These are phyloP conservation scores for Penicillium sp. DNA, from an alignment of 2,329 filamentous ascomycete species.

Conservation along the genomic window DNA sequence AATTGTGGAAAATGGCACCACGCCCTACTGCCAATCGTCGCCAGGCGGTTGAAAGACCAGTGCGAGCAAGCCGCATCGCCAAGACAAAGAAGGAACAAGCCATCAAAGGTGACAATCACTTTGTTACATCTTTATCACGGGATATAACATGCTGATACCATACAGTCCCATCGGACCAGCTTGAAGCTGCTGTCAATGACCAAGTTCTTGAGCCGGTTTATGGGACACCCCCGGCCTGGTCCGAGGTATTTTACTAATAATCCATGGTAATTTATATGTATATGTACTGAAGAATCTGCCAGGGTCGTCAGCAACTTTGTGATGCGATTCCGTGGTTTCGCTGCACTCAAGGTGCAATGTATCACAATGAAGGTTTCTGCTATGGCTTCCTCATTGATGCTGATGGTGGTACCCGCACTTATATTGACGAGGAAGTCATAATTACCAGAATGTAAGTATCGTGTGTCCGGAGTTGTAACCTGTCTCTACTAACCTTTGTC, in stretches of 20 bases:
- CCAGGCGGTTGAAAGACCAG: not conserved
- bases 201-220: not conserved
- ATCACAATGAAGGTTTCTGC: slow-evolving; percentile 44
- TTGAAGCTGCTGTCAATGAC: not conserved
- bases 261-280: not conserved
- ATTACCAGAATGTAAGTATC: slow-evolving; percentile 52
- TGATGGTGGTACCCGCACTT: slow-evolving; percentile 47
- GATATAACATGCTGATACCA: not conserved
- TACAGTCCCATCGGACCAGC: not conserved
- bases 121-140: not conserved
- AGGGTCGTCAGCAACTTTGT: slow-evolving; percentile 51
- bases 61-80: not conserved
- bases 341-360: slow-evolving; percentile 52
- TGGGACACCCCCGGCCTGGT: slow-evolving; percentile 2
- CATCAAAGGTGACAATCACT: not conserved
- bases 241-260: not conserved
- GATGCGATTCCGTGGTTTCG: slow-evolving; percentile 57
- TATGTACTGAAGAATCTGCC: not conserved
- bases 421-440: slow-evolving; percentile 53
- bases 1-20: not conserved
- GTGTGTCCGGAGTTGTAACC: not conserved
- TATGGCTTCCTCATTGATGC: slow-evolving; percentile 54
- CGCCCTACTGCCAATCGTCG: not conserved
- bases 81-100: not conserved
- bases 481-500: slow-evolving; percentile 12